A percentile compares a stretch with the other conserved stretches of the same genome.
Evolutionary conservation across 768 basidiomycete genomes (phyloP).

Genomic region (Suillus alpinus): DNA sequence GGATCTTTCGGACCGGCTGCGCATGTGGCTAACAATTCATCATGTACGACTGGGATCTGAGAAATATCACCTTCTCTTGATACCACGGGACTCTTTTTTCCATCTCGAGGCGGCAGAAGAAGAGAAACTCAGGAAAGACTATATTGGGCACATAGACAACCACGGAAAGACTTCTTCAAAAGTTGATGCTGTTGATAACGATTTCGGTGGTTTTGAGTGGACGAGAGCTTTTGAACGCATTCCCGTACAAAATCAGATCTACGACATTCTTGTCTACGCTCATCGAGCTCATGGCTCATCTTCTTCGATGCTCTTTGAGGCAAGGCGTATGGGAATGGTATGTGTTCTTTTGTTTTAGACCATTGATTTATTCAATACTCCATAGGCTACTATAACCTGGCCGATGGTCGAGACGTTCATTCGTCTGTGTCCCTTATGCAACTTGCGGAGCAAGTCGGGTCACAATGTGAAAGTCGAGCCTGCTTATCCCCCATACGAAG

Average conservation of each 20-base stretch:
- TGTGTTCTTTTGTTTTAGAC: slow-evolving; percentile 22
- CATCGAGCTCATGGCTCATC: slow-evolving; percentile 59
- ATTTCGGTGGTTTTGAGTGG: slow-evolving; percentile 31
- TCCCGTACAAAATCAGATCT: slow-evolving; percentile 65
- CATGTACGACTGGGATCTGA: slow-evolving; percentile 61
- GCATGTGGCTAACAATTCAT: slow-evolving; percentile 57
- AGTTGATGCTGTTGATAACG: slow-evolving; percentile 15
- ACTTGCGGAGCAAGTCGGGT: slow-evolving; percentile 37
- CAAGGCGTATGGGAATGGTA: slow-evolving; percentile 59
- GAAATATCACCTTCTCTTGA: slow-evolving; percentile 53
- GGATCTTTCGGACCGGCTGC: slow-evolving; percentile 39
- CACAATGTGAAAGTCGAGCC: slow-evolving; percentile 21
- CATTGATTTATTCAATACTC: slow-evolving; percentile 8
- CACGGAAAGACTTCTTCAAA: slow-evolving; percentile 9
- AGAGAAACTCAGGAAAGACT: slow-evolving; percentile 48
- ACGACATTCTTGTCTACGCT: slow-evolving; percentile 65
- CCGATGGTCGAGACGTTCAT: slow-evolving; percentile 71
- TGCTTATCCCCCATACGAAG: slow-evolving; percentile 13
- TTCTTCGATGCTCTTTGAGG: slow-evolving; percentile 52
- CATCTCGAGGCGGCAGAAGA: slow-evolving; percentile 47
- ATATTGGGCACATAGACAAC: slow-evolving; percentile 38
- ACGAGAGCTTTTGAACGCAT: slow-evolving; percentile 53
- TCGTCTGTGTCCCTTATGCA: slow-evolving; percentile 57
- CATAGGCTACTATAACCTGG: slow-evolving; percentile 67
- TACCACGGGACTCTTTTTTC: slow-evolving; percentile 60